Evolutionary conservation across 805 yeast genomes (phyloP), one percentile per base, ranked within the genome.

Genomic region (Candida alai): DNA sequence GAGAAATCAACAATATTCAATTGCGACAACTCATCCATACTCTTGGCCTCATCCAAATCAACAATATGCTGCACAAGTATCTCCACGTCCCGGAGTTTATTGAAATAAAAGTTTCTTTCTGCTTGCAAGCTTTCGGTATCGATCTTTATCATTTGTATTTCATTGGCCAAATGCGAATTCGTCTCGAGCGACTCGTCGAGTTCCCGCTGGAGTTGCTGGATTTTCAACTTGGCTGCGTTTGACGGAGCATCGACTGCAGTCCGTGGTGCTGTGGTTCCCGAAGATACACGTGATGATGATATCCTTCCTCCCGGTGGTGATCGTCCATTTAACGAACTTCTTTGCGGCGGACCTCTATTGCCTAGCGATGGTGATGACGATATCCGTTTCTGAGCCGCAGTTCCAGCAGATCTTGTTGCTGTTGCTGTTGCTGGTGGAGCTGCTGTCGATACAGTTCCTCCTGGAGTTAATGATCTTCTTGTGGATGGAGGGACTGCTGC

Each of bases 51-150:
- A 13, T 31, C 13, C 35, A 45, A 13, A 34, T 54, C 56, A 36
- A 52, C 54, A 25, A 63, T 50, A 16, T 80, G 73, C 49, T 83
- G 87, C 17, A 82, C 74, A 30, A 89, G 60, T 18, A 86, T 76
- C 58, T 93, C 98, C 36, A 93, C 84, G 39, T 85, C 95, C 43
- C 96, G 73, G 34, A 93, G 65, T 60, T 90, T 93, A 50, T 83
- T 80, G 61, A 85, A 90, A 57, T 93, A 93, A 51, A 90, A 87
- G 56, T 85, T 84, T 42, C 97, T 76, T 55, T 93, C 97, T 1
- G 84, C 74, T 49, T 81, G 85, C 32, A 86, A 62, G 10, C 80
- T 75, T 31, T 79, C 84, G 14, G 80, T 73, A 10, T 80, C 76
- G 15, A 73, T 65, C 39, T 69, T 70, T 44, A 73, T 71, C 42